phyloP scores from a whole-genome alignment of 2,329 filamentous ascomycete species.

The Claviceps lovelessii region DNA sequence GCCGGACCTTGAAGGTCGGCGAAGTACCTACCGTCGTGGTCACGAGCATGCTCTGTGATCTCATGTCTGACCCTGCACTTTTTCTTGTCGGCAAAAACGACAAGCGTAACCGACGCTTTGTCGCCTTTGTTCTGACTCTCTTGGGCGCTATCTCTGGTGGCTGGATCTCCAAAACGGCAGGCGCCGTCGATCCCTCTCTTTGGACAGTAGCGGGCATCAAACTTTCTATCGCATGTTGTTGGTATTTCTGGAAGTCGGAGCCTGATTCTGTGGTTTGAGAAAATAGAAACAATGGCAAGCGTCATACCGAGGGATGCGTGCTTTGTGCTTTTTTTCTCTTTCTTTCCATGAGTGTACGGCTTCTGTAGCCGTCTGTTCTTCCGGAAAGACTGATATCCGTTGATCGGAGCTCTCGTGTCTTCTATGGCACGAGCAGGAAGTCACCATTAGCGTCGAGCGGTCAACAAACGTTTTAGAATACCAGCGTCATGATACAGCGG shows the following conservation, averaged over 20 bases:
- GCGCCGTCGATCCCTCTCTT: slow-evolving; percentile 26
- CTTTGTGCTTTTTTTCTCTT: neutral
- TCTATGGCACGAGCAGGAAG: neutral
- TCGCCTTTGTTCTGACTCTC: slow-evolving; percentile 30
- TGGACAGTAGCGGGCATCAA: slow-evolving; percentile 34
- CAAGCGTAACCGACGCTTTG: slow-evolving; percentile 34
- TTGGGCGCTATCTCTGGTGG: slow-evolving; percentile 32
- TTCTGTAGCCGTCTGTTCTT: neutral
- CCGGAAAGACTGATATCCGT: neutral
- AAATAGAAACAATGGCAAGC: neutral
- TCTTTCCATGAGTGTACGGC: neutral
- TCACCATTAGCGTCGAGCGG: neutral
- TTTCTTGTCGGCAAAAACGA: slow-evolving; percentile 29
- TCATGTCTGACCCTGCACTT: slow-evolving; percentile 35
- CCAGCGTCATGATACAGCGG: too few species aligned
- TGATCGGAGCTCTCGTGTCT: neutral
- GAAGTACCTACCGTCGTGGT: slow-evolving; percentile 41
- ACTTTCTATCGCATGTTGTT: slow-evolving; percentile 23
- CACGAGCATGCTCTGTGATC: slow-evolving; percentile 39
- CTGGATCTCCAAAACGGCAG: slow-evolving; percentile 30
- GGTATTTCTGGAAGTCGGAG: slow-evolving; percentile 17
- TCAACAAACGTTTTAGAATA: too few species aligned
- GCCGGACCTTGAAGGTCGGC: slow-evolving; percentile 33
- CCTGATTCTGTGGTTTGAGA: slow-evolving; percentile 2
- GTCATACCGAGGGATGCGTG: neutral